A percentile compares a stretch with the other conserved stretches of the same genome.
phyloP scores from a whole-genome alignment of 2,329 filamentous ascomycete genomes.

The Stenocarpella maydis region DNA sequence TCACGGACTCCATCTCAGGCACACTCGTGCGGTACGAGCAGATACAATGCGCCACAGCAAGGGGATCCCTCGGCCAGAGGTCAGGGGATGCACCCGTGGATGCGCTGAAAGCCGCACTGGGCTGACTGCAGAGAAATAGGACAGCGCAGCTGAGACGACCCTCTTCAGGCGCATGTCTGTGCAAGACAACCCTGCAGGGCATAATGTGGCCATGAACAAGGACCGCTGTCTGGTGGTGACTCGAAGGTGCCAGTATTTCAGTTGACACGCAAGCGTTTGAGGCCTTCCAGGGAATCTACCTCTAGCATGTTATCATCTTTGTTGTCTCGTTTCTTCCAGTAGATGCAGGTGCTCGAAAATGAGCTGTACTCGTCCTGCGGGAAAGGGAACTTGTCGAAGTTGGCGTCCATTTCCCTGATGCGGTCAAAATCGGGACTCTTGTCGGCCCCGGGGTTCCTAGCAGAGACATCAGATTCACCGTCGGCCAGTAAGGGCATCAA shows the following conservation, averaged over 20 bases:
- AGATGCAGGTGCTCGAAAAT: constrained; percentile 52
- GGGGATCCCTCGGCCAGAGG: too few relatives aligned
- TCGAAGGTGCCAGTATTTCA: background rate
- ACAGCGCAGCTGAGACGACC: background rate
- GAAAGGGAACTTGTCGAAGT: constrained; percentile 45
- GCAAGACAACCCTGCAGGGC: too few relatives aligned
- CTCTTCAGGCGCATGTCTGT: background rate
- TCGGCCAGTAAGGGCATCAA: background rate
- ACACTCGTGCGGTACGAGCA: too few relatives aligned
- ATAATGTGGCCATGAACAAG: background rate
- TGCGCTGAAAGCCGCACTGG: too few relatives aligned
- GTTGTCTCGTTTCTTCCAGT: constrained; percentile 45
- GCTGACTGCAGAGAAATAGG: too few relatives aligned
- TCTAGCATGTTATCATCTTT: background rate
- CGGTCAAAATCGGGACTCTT: constrained; percentile 41
- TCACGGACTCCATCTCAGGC: background rate
- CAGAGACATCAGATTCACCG: background rate
- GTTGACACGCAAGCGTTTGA: background rate
- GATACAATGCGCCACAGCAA: too few relatives aligned
- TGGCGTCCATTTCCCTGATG: constrained; percentile 46
- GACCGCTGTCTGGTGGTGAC: background rate
- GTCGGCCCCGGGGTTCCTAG: constrained; percentile 11
- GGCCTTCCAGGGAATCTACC: background rate
- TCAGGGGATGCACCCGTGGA: too few relatives aligned
- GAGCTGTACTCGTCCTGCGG: constrained; percentile 49